Conservation (phyloP, 768 basidiomycete genomes). For the Lentinus tigrinus region DNA sequence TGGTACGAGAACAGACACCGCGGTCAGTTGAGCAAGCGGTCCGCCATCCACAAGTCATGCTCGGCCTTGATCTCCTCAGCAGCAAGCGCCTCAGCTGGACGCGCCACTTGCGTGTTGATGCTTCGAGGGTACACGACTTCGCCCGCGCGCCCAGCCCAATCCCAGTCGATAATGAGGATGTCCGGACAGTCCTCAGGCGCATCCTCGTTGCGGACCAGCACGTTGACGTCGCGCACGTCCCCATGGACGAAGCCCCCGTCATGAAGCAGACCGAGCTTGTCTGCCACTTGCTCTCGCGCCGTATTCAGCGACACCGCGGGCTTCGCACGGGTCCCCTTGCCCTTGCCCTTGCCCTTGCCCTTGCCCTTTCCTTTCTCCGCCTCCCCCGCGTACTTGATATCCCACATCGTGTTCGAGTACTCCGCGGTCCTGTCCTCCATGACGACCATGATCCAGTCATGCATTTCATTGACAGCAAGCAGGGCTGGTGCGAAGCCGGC, state of each 20-base stretch:
- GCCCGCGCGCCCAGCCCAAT: background rate
- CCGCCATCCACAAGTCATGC: constrained; percentile 1
- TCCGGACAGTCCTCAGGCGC: background rate
- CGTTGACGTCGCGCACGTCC: background rate
- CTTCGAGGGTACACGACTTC: background rate
- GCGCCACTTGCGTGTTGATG: background rate
- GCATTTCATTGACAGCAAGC: background rate
- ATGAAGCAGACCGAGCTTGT: background rate
- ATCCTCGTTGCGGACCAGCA: background rate
- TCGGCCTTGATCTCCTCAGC: background rate
- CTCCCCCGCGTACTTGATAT: background rate
- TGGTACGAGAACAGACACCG: no score
- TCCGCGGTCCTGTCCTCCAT: background rate
- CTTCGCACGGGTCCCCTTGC: background rate
- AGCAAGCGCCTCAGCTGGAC: background rate
- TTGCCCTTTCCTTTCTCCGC: background rate
- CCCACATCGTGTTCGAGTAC: background rate
- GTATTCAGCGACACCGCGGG: background rate
- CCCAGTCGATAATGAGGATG: background rate
- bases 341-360: no score
- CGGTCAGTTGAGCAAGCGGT: background rate
- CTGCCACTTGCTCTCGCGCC: background rate
- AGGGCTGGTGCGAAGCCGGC: background rate
- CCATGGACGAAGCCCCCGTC: background rate
- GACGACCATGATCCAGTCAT: constrained; percentile 4